Conservation (phyloP, 139 green algal species). For the Tetradesmus obliquus region DNA sequence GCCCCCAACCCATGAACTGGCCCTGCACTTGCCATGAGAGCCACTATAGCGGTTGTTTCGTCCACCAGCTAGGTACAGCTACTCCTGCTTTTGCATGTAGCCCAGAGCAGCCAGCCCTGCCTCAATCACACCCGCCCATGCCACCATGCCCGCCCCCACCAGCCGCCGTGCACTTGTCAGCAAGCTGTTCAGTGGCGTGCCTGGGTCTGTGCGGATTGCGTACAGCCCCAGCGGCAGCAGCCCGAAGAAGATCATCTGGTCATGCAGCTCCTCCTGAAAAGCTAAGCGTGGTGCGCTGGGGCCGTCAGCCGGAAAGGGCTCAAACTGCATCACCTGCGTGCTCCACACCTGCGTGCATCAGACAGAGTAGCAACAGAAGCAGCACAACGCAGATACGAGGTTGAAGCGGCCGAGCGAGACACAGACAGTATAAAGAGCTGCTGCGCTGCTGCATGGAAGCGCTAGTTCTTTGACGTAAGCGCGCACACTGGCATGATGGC, state of each 20-base stretch:
- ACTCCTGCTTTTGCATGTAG: neutral
- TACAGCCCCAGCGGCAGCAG: conserved; percentile 19
- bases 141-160: neutral
- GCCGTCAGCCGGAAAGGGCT: neutral
- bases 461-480: too few relatives aligned
- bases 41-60: too few relatives aligned
- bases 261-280: conserved; percentile 23
- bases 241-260: conserved; percentile 27
- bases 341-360: conserved; percentile 1
- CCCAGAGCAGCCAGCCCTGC: neutral
- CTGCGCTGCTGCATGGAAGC: neutral
- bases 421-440: neutral
- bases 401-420: neutral
- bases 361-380: neutral
- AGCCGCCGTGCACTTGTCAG: neutral
- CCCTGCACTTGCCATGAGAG: neutral
- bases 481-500: too few relatives aligned
- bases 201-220: conserved; percentile 2
- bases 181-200: conserved; percentile 10
- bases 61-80: too few relatives aligned
- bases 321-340: conserved; percentile 36
- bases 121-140: neutral
- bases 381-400: neutral
- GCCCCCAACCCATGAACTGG: conserved; percentile 5
- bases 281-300: neutral